Evolutionary conservation across 1,284 basidiomycete species (phyloP).

Genomic region (Tylopilus sp.): DNA sequence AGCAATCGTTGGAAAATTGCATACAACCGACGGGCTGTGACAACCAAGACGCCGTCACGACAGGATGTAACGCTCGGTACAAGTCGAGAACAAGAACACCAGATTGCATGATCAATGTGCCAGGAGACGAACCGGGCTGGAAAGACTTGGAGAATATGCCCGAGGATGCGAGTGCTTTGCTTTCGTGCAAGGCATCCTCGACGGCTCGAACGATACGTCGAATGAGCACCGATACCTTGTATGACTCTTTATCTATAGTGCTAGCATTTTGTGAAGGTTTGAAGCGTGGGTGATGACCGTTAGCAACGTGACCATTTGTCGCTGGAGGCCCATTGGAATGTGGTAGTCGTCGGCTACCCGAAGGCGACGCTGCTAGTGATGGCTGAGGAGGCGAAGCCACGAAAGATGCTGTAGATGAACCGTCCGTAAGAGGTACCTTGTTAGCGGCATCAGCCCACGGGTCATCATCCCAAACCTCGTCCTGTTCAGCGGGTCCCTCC

Average conservation of each 20-base stretch:
- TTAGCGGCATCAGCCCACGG: constrained; percentile 51
- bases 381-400: constrained; percentile 45
- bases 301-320: constrained; percentile 31
- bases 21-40: constrained; percentile 61
- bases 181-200: constrained; percentile 56
- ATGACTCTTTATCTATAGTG: constrained; percentile 47
- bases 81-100: constrained; percentile 74
- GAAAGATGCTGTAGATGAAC: constrained; percentile 27
- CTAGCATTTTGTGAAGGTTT: constrained; percentile 12
- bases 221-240: constrained; percentile 53
- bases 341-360: constrained; percentile 46
- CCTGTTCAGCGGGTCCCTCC: constrained; percentile 25
- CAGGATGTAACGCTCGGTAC: constrained; percentile 80
- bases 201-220: constrained; percentile 59
- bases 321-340: constrained; percentile 7
- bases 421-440: constrained; percentile 17
- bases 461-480: constrained; percentile 55
- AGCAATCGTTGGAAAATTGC: constrained; percentile 85
- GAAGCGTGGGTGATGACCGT: constrained; percentile 18
- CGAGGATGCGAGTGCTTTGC: constrained; percentile 52
- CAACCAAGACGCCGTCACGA: constrained; percentile 55
- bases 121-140: constrained; percentile 36
- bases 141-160: constrained; percentile 43
- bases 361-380: constrained; percentile 20
- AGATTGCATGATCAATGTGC: constrained; percentile 55